Conservation (phyloP, 768 basidiomycete genomes). For the Artomyces pyxidatus region DNA sequence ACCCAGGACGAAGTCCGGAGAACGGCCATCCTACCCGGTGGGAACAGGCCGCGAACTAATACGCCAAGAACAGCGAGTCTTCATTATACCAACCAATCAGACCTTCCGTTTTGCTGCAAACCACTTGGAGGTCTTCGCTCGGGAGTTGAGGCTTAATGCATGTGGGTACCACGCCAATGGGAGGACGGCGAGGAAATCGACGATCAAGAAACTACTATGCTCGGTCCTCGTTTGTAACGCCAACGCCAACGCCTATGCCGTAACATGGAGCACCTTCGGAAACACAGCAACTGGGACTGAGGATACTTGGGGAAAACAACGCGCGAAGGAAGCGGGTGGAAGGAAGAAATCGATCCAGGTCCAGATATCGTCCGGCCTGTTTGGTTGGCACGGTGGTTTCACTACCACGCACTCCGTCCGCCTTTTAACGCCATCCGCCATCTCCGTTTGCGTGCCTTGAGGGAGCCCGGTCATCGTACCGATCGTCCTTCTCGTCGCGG, state of each 20-base stretch:
- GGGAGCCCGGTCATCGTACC: conserved; percentile 61
- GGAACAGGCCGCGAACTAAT: too few relatives aligned
- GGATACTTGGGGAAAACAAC: conserved; percentile 13
- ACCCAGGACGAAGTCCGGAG: too few relatives aligned
- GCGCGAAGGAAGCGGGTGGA: conserved; percentile 15
- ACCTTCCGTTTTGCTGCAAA: too few relatives aligned
- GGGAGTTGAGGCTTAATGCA: not conserved
- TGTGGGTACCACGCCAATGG: not conserved
- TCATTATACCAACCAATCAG: too few relatives aligned
- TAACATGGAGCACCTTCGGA: conserved; percentile 17
- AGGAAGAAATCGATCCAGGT: conserved; percentile 17
- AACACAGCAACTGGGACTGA: not conserved
- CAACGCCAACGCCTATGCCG: conserved; percentile 16
- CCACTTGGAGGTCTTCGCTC: not conserved
- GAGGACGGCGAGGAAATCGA: not conserved
- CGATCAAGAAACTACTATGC: conserved; percentile 17
- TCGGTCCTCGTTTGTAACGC: conserved; percentile 16
- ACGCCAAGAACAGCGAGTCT: too few relatives aligned
- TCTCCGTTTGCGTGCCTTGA: conserved; percentile 72
- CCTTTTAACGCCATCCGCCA: conserved; percentile 65
- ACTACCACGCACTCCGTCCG: conserved; percentile 16
- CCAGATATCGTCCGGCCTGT: conserved; percentile 15
- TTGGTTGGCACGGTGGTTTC: conserved; percentile 10
- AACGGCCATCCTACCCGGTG: too few relatives aligned
- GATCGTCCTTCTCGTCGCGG: conserved; percentile 80